These are phyloP conservation scores for Hymenoscyphus fructigenus DNA, from an alignment of 2,329 filamentous ascomycete species.

Conservation along the genomic window DNA sequence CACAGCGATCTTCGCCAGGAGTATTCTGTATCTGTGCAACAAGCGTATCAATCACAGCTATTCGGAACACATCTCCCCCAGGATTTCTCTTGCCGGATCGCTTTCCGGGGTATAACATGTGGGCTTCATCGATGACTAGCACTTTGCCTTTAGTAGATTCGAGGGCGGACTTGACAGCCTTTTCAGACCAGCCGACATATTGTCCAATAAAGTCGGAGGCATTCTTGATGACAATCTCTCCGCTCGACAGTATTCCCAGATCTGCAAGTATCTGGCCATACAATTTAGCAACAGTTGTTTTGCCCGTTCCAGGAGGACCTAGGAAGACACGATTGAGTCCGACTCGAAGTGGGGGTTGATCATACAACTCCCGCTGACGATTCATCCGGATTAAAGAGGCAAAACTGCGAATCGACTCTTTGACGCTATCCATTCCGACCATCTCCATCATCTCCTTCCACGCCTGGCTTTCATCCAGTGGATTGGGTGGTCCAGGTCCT, in stretches of 20 bases:
- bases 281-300: too few species aligned
- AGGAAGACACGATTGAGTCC: too few species aligned
- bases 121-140: constrained; percentile 76
- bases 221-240: constrained; percentile 61
- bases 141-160: constrained; percentile 67
- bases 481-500: constrained; percentile 60
- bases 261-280: too few species aligned
- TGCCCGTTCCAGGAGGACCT: too few species aligned
- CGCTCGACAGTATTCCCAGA: too few species aligned
- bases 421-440: constrained; percentile 55
- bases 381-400: constrained; percentile 53
- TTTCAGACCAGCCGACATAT: constrained; percentile 63
- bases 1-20: constrained; percentile 69
- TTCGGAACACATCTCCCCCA: too few species aligned
- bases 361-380: constrained; percentile 62
- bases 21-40: constrained; percentile 71
- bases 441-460: constrained; percentile 58
- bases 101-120: constrained; percentile 58
- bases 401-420: constrained; percentile 49
- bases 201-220: constrained; percentile 69
- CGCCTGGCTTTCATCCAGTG: constrained; percentile 49
- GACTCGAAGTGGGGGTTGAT: too few species aligned
- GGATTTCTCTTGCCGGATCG: too few species aligned
- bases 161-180: constrained; percentile 69
- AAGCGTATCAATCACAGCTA: constrained; percentile 71